These are phyloP conservation scores for Coemansia guatemalensis DNA, from an alignment of 192 early-diverging fungal species.

Conservation along the genomic window DNA sequence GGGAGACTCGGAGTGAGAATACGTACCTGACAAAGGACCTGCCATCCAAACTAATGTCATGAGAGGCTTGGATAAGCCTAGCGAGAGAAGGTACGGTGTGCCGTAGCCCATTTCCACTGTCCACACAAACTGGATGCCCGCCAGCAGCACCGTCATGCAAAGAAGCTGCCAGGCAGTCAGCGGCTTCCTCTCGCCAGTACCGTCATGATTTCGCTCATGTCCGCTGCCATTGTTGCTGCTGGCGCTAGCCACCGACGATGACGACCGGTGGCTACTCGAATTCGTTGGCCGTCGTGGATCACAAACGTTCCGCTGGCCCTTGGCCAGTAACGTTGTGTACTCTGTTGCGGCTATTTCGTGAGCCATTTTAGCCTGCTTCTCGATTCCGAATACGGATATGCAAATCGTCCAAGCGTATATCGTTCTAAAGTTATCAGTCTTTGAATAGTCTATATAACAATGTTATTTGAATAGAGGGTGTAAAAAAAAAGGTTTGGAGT, in stretches of 20 bases:
- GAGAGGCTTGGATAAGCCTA: slow-evolving; percentile 79
- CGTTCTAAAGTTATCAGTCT: no score
- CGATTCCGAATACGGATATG: neutral
- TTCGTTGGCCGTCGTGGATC: slow-evolving; percentile 12
- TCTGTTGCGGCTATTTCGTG: slow-evolving; percentile 15
- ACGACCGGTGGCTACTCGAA: neutral
- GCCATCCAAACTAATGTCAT: slow-evolving; percentile 96
- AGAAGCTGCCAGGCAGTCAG: slow-evolving; percentile 35
- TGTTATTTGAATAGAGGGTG: no score
- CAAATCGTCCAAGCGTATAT: neutral
- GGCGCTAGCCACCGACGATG: slow-evolving; percentile 3
- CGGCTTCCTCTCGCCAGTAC: slow-evolving; percentile 20
- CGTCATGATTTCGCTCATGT: neutral
- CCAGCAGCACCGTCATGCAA: slow-evolving; percentile 49
- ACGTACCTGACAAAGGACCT: slow-evolving; percentile 72
- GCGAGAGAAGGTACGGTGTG: slow-evolving; percentile 81
- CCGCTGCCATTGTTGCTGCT: neutral
- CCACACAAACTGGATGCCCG: slow-evolving; percentile 57
- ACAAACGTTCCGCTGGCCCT: neutral
- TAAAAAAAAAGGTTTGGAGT: no score
- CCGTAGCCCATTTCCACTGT: slow-evolving; percentile 61
- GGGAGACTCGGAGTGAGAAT: no score
- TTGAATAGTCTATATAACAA: no score
- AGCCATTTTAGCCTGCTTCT: slow-evolving; percentile 9
- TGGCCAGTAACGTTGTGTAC: slow-evolving; percentile 18